Conservation (phyloP, 1,139 yeast genomes). For the Yamadazyma membranifaciens region DNA sequence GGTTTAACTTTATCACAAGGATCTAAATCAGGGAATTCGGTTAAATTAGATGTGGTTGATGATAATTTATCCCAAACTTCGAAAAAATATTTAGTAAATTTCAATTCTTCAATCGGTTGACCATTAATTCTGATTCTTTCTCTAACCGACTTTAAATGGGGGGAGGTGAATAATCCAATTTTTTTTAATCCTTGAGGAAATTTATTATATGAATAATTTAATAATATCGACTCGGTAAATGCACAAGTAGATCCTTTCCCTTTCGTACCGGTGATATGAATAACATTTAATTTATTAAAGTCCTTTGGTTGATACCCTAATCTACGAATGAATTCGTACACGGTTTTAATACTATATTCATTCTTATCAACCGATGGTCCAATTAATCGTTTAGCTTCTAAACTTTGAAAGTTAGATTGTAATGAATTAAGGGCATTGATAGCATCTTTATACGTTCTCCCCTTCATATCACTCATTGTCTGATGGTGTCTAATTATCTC, state of each 20-base stretch:
- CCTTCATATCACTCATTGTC: constrained; percentile 10
- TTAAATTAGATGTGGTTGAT: constrained; percentile 52
- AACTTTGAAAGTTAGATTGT: constrained; percentile 88
- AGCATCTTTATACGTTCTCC: constrained; percentile 62
- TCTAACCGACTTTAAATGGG: constrained; percentile 89
- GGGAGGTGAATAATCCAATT: constrained; percentile 91
- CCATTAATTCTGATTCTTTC: constrained; percentile 92
- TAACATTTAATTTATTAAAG: constrained; percentile 69
- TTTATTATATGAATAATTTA: constrained; percentile 44
- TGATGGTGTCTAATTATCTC: not conserved
- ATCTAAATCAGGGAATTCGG: constrained; percentile 70
- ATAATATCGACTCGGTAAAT: constrained; percentile 77
- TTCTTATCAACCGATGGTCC: constrained; percentile 63
- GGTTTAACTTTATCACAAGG: constrained; percentile 68
- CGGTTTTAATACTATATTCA: constrained; percentile 76
- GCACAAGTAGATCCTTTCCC: constrained; percentile 99
- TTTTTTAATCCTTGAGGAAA: constrained; percentile 36
- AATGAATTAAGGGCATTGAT: constrained; percentile 78
- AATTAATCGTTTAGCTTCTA: constrained; percentile 75
- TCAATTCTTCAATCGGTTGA: constrained; percentile 72
- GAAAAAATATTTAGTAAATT: constrained; percentile 85
- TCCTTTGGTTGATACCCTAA: constrained; percentile 75
- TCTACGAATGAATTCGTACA: constrained; percentile 86
- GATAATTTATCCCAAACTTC: constrained; percentile 88
- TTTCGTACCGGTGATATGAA: constrained; percentile 96